Conservation (phyloP, 345 rosid genomes). For the Euclidium syriacum region DNA sequence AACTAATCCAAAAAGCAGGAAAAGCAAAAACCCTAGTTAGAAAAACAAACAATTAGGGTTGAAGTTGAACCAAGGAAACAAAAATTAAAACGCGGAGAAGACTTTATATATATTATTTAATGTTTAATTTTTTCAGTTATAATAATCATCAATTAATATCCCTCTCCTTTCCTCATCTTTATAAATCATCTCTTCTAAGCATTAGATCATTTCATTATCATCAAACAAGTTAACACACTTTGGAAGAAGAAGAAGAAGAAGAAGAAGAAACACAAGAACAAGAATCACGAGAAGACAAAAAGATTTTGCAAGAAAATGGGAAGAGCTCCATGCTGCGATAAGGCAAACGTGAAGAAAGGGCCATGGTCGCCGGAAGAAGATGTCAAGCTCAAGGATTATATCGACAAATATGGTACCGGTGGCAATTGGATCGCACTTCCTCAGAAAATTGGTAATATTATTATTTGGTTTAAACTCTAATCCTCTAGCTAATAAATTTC, state of each 20-base stretch:
- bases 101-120: conserved; percentile 14
- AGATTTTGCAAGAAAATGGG: conserved; percentile 50
- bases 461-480: neutral
- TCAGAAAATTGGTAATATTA: conserved; percentile 76
- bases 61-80: conserved; percentile 22
- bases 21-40: conserved; percentile 50
- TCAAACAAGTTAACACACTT: conserved; percentile 4
- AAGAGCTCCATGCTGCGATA: conserved; percentile 97
- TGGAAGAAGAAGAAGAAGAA: conserved; percentile 9
- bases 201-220: conserved; percentile 25
- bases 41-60: conserved; percentile 25
- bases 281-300: conserved; percentile 14
- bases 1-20: conserved; percentile 74
- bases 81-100: conserved; percentile 34
- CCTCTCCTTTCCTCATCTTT: conserved; percentile 9
- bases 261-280: neutral
- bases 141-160: conserved; percentile 18
- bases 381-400: conserved; percentile 83
- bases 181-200: conserved; percentile 21
- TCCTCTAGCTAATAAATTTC: neutral
- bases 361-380: conserved; percentile 99
- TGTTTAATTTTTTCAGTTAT: conserved; percentile 4
- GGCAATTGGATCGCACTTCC: conserved; percentile 99
- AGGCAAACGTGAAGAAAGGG: conserved; percentile 86
- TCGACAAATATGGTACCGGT: conserved; percentile 78